Conservation (phyloP, 371 early-diverging fungal species). For the Mucor plumbeus region DNA sequence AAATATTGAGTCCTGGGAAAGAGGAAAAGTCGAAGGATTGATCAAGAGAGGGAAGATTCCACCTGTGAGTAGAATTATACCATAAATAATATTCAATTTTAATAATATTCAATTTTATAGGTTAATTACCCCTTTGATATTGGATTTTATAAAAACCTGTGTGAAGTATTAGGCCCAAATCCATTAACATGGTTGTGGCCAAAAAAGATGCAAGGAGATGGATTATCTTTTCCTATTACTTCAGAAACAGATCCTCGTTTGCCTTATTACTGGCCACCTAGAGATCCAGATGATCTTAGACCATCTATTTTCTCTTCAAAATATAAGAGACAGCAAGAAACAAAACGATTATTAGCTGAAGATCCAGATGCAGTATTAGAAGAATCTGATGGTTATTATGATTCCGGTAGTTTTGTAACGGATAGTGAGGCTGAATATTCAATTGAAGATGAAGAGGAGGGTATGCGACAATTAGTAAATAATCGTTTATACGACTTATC, state of each 20-base stretch:
- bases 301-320: slow-evolving; percentile 46
- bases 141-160: slow-evolving; percentile 79
- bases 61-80: slow-evolving; percentile 41
- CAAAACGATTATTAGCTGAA: slow-evolving; percentile 20
- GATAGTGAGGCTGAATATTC: slow-evolving; percentile 39
- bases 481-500: slow-evolving; percentile 33
- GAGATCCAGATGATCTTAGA: slow-evolving; percentile 44
- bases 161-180: slow-evolving; percentile 77
- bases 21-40: slow-evolving; percentile 82
- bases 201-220: slow-evolving; percentile 66
- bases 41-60: slow-evolving; percentile 67
- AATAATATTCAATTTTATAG: slow-evolving; percentile 23
- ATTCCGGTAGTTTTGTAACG: slow-evolving; percentile 44
- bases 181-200: slow-evolving; percentile 77
- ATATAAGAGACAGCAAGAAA: slow-evolving; percentile 42
- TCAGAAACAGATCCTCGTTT: slow-evolving; percentile 32
- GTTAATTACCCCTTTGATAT: slow-evolving; percentile 77
- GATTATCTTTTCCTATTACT: slow-evolving; percentile 69
- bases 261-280: slow-evolving; percentile 44
- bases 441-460: slow-evolving; percentile 38
- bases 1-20: slow-evolving; percentile 89
- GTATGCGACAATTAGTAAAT: slow-evolving; percentile 28
- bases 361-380: slow-evolving; percentile 25
- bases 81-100: neutral
- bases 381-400: slow-evolving; percentile 37